Base-by-base conservation (phyloP, 75 land plant species). In the Larix kaempferi region DNA sequence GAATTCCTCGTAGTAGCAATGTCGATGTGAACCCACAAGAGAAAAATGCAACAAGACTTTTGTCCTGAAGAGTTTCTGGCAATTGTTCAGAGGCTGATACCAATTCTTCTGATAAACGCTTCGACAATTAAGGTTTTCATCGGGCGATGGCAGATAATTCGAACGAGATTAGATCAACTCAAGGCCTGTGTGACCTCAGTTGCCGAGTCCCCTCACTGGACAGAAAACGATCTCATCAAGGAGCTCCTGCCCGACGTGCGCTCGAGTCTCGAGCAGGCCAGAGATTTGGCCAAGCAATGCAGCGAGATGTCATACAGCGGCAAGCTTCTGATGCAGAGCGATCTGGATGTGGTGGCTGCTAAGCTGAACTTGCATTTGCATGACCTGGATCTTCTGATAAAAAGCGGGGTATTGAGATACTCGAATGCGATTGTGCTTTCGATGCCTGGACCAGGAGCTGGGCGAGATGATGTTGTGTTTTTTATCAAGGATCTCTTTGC, bases 291-390 rank as follows among this genome's bases (percentile, higher is more conserved):
- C 66, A 52, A 72, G 71, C 84, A 58, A 66, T 89, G 88, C 81
- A 52, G 29, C 52, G 76, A 62, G n/a, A 81, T 79, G 25, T 82
- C 54, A 54, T 74, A 84, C 65, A 81, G 80, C 56, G 98, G 95
- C 1, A 90, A 90, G 85, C 95, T 94, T 25, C 84, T 77, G 22
- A 89, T 89, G 82, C 98, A 94, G 85, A 84, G 86, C 77, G 87
- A 92, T 86, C 84, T 94, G 77, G 98, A 94, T 82, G 79, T 86
- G 35, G 80, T 90, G 49, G 78, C 88, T 29, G 71, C 88, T 23
- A 80, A 88, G 12, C 88, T 94, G 67, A 80, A 84, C 60, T 73
- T 79, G 26, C 89, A 85, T 55, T 83, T 90, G 58, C 91, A 82
- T 37, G 93, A 94, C 78, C 81, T 87, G 71, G 82, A 88, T 25